Conservation (phyloP, 106 monocot genomes). For the Dactylorhiza incarnata region DNA sequence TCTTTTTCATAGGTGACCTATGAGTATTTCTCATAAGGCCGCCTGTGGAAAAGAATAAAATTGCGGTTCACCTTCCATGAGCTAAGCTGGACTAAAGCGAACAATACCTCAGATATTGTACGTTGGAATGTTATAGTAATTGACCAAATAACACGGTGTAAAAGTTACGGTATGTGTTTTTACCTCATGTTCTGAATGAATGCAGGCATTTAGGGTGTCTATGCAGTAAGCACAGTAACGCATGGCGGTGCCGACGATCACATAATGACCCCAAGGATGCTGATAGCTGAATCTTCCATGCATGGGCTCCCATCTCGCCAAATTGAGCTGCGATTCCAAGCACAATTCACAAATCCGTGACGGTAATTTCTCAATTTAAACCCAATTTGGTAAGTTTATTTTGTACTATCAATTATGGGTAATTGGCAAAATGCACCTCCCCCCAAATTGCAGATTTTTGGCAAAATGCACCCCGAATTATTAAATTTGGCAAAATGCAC, state of each 20-base stretch:
- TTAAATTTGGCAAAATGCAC: too few species aligned
- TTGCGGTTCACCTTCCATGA: too few species aligned
- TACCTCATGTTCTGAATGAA: constrained; percentile 24
- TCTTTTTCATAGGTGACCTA: too few species aligned
- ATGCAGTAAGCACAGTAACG: constrained; percentile 33
- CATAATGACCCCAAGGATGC: constrained; percentile 31
- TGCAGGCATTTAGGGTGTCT: constrained; percentile 30
- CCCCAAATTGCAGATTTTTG: too few species aligned
- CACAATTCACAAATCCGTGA: constrained; percentile 1
- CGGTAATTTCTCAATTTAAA: neutral
- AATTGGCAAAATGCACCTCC: too few species aligned
- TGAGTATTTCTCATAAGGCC: too few species aligned
- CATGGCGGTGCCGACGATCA: constrained; percentile 25
- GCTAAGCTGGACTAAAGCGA: too few species aligned
- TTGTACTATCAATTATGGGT: neutral
- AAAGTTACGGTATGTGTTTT: neutral
- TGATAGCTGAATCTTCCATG: constrained; percentile 27
- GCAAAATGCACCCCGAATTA: too few species aligned
- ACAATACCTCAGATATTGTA: too few species aligned
- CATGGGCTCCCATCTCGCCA: constrained; percentile 38
- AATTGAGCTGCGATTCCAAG: constrained; percentile 20
- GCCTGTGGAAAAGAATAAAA: too few species aligned
- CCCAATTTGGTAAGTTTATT: neutral
- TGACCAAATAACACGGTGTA: too few species aligned
- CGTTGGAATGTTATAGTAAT: too few species aligned